Percentiles rank a stretch among this genome's conserved stretches.
These are phyloP conservation scores for Oryza coarctata DNA, from an alignment of 176 grass and related monocot species.

Conservation along the genomic window DNA sequence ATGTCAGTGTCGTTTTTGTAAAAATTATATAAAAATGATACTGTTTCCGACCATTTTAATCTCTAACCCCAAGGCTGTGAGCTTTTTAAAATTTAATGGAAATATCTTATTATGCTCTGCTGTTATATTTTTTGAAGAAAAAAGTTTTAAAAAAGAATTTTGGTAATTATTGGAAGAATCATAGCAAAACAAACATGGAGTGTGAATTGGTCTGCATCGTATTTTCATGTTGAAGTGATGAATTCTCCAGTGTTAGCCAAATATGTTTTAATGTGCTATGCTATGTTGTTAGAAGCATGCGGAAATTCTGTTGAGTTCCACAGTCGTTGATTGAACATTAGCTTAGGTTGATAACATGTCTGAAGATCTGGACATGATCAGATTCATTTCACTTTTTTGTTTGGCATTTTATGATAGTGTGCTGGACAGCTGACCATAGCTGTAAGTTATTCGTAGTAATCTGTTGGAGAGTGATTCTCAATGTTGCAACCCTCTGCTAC, in stretches of 20 bases:
- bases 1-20: too few relatives aligned
- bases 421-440: background rate
- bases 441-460: slow-evolving; percentile 8
- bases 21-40: too few relatives aligned
- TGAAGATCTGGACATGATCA: background rate
- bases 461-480: background rate
- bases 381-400: slow-evolving; percentile 9
- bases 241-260: slow-evolving; percentile 11
- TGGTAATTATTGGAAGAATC: background rate
- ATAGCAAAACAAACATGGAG: background rate
- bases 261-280: background rate
- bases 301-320: slow-evolving; percentile 18
- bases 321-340: background rate
- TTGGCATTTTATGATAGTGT: background rate
- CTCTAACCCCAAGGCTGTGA: background rate
- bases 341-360: background rate
- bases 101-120: background rate
- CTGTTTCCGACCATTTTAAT: too few relatives aligned
- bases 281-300: slow-evolving; percentile 10
- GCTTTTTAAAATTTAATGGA: background rate
- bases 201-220: slow-evolving; percentile 7
- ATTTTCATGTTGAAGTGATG: background rate
- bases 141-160: background rate
- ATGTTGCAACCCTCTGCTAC: slow-evolving; percentile 5
- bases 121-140: slow-evolving; percentile 8